Evolutionary conservation across 106 monocot species (phyloP).

Genomic region (Iris macrosiphon): DNA sequence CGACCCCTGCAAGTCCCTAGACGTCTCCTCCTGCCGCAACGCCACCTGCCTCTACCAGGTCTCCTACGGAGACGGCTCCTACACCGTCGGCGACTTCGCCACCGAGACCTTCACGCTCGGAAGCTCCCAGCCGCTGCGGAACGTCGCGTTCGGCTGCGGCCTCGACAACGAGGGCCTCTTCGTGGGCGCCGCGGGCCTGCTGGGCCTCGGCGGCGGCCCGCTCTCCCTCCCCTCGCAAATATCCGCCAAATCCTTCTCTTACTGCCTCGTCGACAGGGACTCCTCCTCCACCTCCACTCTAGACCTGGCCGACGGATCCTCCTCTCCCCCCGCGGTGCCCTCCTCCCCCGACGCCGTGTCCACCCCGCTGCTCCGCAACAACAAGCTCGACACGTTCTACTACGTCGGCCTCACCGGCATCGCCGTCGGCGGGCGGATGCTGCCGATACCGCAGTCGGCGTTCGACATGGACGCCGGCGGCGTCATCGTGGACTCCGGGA

Average conservation of each 20-base stretch:
- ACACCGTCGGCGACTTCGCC: slow-evolving; percentile 63
- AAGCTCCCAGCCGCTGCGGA: slow-evolving; percentile 12
- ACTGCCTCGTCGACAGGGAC: slow-evolving; percentile 70
- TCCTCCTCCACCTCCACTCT: slow-evolving; percentile 33
- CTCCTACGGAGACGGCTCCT: slow-evolving; percentile 74
- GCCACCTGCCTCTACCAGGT: slow-evolving; percentile 65
- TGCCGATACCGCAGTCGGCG: slow-evolving; percentile 9
- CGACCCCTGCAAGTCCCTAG: slow-evolving; percentile 31
- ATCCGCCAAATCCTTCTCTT: slow-evolving; percentile 42
- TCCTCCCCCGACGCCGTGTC: too few relatives aligned
- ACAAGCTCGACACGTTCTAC: slow-evolving; percentile 26
- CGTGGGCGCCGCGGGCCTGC: slow-evolving; percentile 57
- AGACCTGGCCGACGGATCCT: background rate
- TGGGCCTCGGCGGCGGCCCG: slow-evolving; percentile 60
- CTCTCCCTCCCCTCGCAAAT: slow-evolving; percentile 67
- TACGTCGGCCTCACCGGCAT: slow-evolving; percentile 46
- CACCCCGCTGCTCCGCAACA: slow-evolving; percentile 42
- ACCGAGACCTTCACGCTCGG: slow-evolving; percentile 45
- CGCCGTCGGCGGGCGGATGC: slow-evolving; percentile 43
- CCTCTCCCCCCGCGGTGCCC: slow-evolving; percentile 25
- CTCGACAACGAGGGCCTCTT: slow-evolving; percentile 76
- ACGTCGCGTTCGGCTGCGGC: slow-evolving; percentile 60
- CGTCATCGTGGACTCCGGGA: slow-evolving; percentile 25
- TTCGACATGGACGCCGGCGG: slow-evolving; percentile 26
- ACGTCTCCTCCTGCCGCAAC: slow-evolving; percentile 62